phyloP scores from a whole-genome alignment of 768 basidiomycete species.

The Galerina sulciceps region DNA sequence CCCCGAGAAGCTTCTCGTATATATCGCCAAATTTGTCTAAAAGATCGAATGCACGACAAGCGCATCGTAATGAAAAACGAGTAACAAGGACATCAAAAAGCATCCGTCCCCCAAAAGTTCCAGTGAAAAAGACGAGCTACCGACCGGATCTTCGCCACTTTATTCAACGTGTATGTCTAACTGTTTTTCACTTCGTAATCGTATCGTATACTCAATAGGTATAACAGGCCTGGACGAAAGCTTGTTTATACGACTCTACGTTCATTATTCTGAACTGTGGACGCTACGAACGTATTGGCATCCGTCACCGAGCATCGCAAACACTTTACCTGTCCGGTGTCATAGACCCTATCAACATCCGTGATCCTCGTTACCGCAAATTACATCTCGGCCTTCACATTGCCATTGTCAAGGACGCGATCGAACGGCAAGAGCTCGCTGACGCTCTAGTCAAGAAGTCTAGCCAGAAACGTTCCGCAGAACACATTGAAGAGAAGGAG shows the following conservation, averaged over 20 bases:
- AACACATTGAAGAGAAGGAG: neutral
- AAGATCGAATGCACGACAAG: neutral
- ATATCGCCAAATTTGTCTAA: neutral
- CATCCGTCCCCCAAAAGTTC: neutral
- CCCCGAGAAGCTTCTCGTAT: neutral
- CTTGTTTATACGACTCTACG: neutral
- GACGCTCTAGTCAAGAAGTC: neutral
- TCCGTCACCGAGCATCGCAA: conserved; percentile 8
- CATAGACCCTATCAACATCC: neutral
- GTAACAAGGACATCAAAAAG: neutral
- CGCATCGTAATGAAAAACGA: too few species aligned
- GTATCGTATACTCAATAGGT: too few species aligned
- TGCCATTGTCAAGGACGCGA: conserved; percentile 9
- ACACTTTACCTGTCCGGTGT: conserved; percentile 14
- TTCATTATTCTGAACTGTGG: conserved; percentile 14
- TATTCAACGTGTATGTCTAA: too few species aligned
- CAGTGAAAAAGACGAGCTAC: neutral
- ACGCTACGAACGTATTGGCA: conserved; percentile 7
- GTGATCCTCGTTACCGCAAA: conserved; percentile 8
- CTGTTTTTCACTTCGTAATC: too few species aligned
- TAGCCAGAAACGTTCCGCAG: neutral
- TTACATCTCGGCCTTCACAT: conserved; percentile 11
- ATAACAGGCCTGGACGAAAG: conserved; percentile 5
- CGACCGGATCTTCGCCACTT: neutral
- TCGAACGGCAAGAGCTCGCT: neutral